Conservation (phyloP, 352 stramenopile species). For the Peronospora farinosa region DNA sequence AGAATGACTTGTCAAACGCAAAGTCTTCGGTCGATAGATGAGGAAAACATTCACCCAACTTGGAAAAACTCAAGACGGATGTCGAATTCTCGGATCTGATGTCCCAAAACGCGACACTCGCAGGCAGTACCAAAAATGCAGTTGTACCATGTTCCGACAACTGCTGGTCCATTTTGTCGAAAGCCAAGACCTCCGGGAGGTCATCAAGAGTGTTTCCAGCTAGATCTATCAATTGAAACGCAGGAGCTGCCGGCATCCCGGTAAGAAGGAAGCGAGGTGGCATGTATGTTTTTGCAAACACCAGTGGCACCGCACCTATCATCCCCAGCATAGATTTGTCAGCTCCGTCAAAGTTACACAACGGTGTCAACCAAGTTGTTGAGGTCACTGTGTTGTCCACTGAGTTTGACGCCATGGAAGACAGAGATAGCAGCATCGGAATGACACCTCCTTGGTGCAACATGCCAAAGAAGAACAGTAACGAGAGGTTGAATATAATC, state of each 20-base stretch:
- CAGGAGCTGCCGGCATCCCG: conserved; percentile 9
- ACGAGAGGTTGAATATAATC: conserved; percentile 43
- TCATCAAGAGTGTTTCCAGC: conserved; percentile 25
- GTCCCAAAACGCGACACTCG: conserved; percentile 30
- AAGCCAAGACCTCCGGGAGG: conserved; percentile 8
- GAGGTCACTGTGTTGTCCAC: conserved; percentile 1
- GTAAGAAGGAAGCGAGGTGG: conserved; percentile 67
- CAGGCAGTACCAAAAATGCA: conserved; percentile 38
- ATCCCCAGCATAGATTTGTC: conserved; percentile 5
- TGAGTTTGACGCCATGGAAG: conserved; percentile 9
- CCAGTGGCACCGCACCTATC: conserved; percentile 25
- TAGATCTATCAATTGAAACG: conserved; percentile 49
- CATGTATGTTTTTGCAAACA: conserved; percentile 82
- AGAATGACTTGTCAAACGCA: conserved; percentile 34
- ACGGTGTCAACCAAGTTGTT: conserved; percentile 15
- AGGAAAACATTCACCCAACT: conserved; percentile 41
- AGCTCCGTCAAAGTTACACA: conserved; percentile 27
- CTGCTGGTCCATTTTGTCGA: conserved; percentile 5
- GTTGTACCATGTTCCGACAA: conserved; percentile 3
- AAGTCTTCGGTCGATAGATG: conserved; percentile 62
- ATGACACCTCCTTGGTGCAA: conserved; percentile 69
- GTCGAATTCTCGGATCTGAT: conserved; percentile 15
- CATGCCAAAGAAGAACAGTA: conserved; percentile 61
- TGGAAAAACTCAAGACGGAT: conserved; percentile 1
- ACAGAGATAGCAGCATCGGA: conserved; percentile 48